A percentile compares a stretch with the other conserved stretches of the same genome.
phyloP scores from a whole-genome alignment of 2,329 filamentous ascomycete species.

The Didymellaceae sp. region DNA sequence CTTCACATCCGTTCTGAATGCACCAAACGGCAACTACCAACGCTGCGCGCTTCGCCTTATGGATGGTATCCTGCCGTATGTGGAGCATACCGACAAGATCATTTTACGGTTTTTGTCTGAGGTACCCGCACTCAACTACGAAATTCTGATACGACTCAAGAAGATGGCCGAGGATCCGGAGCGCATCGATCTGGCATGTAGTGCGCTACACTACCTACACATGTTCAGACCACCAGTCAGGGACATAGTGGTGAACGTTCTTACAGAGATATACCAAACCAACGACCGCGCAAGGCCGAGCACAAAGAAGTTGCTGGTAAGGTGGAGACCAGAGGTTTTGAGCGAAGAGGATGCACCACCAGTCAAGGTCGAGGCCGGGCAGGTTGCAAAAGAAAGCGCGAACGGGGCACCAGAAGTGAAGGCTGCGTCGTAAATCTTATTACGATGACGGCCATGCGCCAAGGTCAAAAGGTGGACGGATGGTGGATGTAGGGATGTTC shows the following conservation, averaged over 20 bases:
- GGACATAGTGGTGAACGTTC: slow-evolving; percentile 62
- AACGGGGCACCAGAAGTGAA: slow-evolving; percentile 41
- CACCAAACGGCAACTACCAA: slow-evolving; percentile 69
- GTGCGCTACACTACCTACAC: slow-evolving; percentile 60
- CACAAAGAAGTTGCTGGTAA: slow-evolving; percentile 61
- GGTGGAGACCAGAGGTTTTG: slow-evolving; percentile 61
- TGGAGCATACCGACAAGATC: slow-evolving; percentile 90
- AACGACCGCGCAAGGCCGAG: slow-evolving; percentile 56
- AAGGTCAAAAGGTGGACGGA: neutral
- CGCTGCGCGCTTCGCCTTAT: slow-evolving; percentile 81
- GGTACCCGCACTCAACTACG: slow-evolving; percentile 77
- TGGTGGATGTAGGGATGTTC: neutral
- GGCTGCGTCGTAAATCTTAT: slow-evolving; percentile 22
- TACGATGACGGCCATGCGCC: neutral
- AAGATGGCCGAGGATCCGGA: slow-evolving; percentile 69
- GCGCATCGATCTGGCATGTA: slow-evolving; percentile 64
- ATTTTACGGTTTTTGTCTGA: slow-evolving; percentile 91
- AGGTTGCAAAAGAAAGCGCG: slow-evolving; percentile 29
- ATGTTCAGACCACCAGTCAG: slow-evolving; percentile 64
- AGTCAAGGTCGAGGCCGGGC: slow-evolving; percentile 31
- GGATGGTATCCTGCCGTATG: slow-evolving; percentile 85
- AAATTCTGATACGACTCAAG: slow-evolving; percentile 75
- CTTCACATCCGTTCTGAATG: slow-evolving; percentile 29
- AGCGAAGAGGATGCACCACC: slow-evolving; percentile 29
- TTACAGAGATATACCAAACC: slow-evolving; percentile 63